phyloP scores from a whole-genome alignment of 208 protist species.

The Phytomonas sp. region DNA sequence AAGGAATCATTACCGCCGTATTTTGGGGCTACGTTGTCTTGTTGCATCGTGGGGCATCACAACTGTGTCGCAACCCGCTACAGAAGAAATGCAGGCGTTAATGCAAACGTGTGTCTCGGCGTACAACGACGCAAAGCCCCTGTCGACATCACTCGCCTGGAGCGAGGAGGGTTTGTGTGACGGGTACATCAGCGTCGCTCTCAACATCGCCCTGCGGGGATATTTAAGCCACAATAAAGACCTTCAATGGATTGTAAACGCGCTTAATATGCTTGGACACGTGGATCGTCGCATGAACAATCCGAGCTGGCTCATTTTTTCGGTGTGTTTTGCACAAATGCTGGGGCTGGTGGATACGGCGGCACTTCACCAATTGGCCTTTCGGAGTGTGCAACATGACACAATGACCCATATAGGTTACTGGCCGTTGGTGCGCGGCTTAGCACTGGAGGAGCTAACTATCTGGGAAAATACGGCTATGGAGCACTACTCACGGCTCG shows the following conservation, averaged over 20 bases:
- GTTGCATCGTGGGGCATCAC: slow-evolving; percentile 51
- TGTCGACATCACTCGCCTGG: slow-evolving; percentile 57
- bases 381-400: slow-evolving; percentile 82
- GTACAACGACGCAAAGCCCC: slow-evolving; percentile 36
- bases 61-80: slow-evolving; percentile 18
- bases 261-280: slow-evolving; percentile 35
- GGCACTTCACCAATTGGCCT: slow-evolving; percentile 62
- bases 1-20: slow-evolving; percentile 36
- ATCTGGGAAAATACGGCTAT: slow-evolving; percentile 44
- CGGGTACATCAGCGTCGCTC: slow-evolving; percentile 66
- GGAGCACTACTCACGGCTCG: slow-evolving; percentile 43
- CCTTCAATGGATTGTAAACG: slow-evolving; percentile 30
- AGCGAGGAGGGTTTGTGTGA: slow-evolving; percentile 81
- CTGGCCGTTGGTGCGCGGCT: slow-evolving; percentile 53
- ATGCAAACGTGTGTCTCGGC: slow-evolving; percentile 30
- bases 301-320: slow-evolving; percentile 68
- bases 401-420: slow-evolving; percentile 86
- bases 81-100: slow-evolving; percentile 25
- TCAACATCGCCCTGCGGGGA: slow-evolving; percentile 62
- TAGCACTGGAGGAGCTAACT: slow-evolving; percentile 47
- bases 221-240: slow-evolving; percentile 32
- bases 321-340: slow-evolving; percentile 55
- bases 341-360: slow-evolving; percentile 54
- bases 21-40: slow-evolving; percentile 68
- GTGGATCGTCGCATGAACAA: slow-evolving; percentile 74